Conservation (phyloP, 305 asterid species). For the Solanum hybrid region DNA sequence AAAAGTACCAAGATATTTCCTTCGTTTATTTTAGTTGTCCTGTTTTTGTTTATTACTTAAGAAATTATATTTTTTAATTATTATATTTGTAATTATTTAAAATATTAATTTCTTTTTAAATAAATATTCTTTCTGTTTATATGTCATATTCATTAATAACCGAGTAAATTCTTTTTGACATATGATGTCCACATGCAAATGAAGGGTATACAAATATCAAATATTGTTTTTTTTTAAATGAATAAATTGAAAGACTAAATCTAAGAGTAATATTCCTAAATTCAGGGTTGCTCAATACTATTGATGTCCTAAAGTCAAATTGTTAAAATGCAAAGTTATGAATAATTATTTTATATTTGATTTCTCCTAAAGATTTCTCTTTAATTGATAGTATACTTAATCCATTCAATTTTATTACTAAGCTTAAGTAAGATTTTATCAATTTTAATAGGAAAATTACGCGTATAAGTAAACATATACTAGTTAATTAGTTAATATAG, state of each 20-base stretch:
- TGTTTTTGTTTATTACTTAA: background rate
- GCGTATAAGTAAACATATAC: too few relatives aligned
- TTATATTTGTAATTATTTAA: background rate
- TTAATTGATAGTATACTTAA: background rate
- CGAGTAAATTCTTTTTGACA: background rate
- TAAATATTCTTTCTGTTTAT: background rate
- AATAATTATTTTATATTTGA: background rate
- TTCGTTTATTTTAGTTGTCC: too few relatives aligned
- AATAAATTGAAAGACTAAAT: background rate
- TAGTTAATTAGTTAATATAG: too few relatives aligned
- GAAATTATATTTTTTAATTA: background rate
- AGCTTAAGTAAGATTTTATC: too few relatives aligned
- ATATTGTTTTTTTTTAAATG: background rate
- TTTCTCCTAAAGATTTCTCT: background rate
- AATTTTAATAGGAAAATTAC: too few relatives aligned
- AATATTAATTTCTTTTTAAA: background rate
- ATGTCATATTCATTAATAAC: background rate
- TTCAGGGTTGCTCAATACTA: background rate
- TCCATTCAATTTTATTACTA: background rate
- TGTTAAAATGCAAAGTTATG: background rate
- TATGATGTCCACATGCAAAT: background rate
- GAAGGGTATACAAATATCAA: background rate
- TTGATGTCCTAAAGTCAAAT: background rate
- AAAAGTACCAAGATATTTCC: background rate
- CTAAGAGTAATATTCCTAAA: background rate